phyloP scores from a whole-genome alignment of 2,329 filamentous ascomycete species.

The Akanthomyces lecanii region DNA sequence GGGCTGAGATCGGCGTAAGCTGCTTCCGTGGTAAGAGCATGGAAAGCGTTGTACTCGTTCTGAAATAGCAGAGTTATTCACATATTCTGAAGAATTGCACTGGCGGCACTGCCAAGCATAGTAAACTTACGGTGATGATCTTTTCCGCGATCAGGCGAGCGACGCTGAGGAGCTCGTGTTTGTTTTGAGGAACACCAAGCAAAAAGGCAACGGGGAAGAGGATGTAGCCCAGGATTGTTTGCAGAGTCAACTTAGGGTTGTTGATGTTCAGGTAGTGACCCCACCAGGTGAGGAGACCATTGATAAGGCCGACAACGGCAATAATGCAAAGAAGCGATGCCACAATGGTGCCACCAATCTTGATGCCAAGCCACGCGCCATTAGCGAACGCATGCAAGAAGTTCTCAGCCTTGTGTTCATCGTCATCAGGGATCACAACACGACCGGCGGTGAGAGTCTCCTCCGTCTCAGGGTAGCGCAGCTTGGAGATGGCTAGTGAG shows the following conservation, averaged over 20 bases:
- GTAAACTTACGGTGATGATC: conserved; percentile 60
- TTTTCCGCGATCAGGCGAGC: conserved; percentile 78
- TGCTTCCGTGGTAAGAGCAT: conserved; percentile 49
- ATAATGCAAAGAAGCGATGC: conserved; percentile 80
- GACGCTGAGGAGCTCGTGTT: conserved; percentile 66
- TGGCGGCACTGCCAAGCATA: not conserved
- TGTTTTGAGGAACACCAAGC: conserved; percentile 67
- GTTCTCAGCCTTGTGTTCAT: conserved; percentile 72
- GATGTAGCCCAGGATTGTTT: conserved; percentile 72
- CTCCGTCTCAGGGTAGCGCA: conserved; percentile 84
- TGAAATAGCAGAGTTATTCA: conserved; percentile 20
- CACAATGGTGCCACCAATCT: conserved; percentile 80
- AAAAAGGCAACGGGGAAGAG: conserved; percentile 76
- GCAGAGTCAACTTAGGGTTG: conserved; percentile 62
- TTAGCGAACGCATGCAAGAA: conserved; percentile 80
- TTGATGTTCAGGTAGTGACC: conserved; percentile 72
- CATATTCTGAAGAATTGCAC: not conserved
- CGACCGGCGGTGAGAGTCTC: conserved; percentile 79
- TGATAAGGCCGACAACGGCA: conserved; percentile 67
- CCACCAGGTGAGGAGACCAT: conserved; percentile 80
- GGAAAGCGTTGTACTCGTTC: conserved; percentile 79
- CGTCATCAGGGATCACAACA: conserved; percentile 75
- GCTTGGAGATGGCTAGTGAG: conserved; percentile 81
- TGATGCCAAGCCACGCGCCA: conserved; percentile 79
- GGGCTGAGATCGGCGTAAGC: conserved; percentile 57